Evolutionary conservation across 805 yeast genomes (phyloP), one percentile per base, ranked within the genome.

Genomic region (Kodamaea neixiangensis): DNA sequence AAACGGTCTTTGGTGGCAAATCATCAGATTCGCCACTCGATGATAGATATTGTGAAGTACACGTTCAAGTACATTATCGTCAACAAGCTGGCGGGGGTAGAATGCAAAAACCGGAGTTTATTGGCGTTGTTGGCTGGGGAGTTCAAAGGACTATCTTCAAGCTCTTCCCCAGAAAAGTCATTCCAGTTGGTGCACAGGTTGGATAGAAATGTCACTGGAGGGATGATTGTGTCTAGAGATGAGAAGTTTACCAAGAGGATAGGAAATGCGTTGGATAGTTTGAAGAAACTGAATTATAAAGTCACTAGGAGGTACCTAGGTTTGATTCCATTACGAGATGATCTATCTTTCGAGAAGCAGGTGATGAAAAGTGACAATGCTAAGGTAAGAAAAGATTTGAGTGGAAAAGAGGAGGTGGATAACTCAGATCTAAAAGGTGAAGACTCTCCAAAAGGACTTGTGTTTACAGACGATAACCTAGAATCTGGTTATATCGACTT

Each of bases 171-270:
- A 13, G 46, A 35, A 34, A 52, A 44, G 34, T 40, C 44, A 18
- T 55, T 59, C 42, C 48, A 56, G 19, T 45, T 62, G 19, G 55
- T 60, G 3, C 65, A 60, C 41, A 48, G 68, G 29, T 47, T 64
- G 15, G 67, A 64, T 47, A 50, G 55, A 49, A 60, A 48, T 51
- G 66, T 63, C 10, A 59, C 62, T 9, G 68, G 68, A 2, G 68
- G 65, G 2, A 38, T 63, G 43, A 31, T 59, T 9, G 55, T 64
- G 10, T 54, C 62, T 5, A 39, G 65, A 44, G 58, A 59, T 46
- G 51, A 44, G 3, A 54, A 58, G 46, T 56, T 55, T 40, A 51
- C 61, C 10, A 45, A 51, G 34, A 47, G 48, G 35, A 37, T 59
- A 2, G 52, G 49, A 17, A 31, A 49, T 47, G 44, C 52, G 1